Base-by-base conservation (phyloP, 73 alveolate species). In the Symbiodinium natans region DNA sequence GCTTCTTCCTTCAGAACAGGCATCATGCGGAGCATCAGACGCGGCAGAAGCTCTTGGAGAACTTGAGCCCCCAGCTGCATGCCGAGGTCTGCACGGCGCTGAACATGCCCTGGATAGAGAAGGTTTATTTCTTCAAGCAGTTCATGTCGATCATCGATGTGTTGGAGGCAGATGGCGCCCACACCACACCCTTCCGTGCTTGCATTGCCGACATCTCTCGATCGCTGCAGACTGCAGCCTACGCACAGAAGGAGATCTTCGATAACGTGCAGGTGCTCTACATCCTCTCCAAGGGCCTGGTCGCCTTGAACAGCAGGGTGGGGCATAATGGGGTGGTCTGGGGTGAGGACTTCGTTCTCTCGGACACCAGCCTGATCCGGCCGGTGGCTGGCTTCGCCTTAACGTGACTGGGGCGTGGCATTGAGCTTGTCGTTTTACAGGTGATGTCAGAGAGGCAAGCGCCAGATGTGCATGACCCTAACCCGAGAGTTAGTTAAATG, bases 61-160 rank as follows among this genome's bases (percentile, higher is more conserved):
- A 88, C 41, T 29, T 88, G 74, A 88, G 95, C 73, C 95, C 95
- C 33, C 95, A 88, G 41, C 43, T 88, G 41, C 95, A 88, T 33
- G 95, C 95, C 3, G 95, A 88, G 71, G 95, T 88, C 43, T 88
- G 95, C 54, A 88, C 95, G 27, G 95, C 95, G 23, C 31, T 88
- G 95, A 88, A 88, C 75, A 40, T 88, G 31, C 86, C 85, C 5
- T 88, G 95, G 95, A 59, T 88, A 25, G 71, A 88, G 41, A 88
- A 88, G 46, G 95, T 88, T 36, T 56, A 85, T 34, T 88, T 88
- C 85, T 88, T 88, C 80, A 85, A 83, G 41, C 95, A 88, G 73
- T 88, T 88, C 43, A 88, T 88, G 95, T 40, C 33, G 6, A 33
- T 88, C 46, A 83, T 88, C 43, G 95, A 88, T 31, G 86, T 43